Conservation (phyloP, 208 protist species). For the Porcisia deanei region DNA sequence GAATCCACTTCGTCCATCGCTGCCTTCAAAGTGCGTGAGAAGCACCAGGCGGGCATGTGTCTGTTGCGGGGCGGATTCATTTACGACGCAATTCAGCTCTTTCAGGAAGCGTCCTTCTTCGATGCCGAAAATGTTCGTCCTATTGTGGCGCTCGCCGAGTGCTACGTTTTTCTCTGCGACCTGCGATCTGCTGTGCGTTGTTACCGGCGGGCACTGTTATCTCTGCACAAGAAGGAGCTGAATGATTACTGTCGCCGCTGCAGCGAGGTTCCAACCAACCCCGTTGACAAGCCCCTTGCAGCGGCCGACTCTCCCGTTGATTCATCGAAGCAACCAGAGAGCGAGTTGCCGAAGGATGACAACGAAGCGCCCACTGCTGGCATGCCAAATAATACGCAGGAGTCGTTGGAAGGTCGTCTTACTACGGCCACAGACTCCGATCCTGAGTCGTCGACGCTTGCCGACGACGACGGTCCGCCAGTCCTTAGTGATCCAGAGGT, state of each 20-base stretch:
- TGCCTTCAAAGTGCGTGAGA: slow-evolving; percentile 33
- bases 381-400: background rate
- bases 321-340: background rate
- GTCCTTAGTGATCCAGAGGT: background rate
- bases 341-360: background rate
- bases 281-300: background rate
- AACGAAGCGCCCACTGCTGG: background rate
- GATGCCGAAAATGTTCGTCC: slow-evolving; percentile 67
- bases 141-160: slow-evolving; percentile 77
- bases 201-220: slow-evolving; percentile 81
- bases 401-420: background rate
- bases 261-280: background rate
- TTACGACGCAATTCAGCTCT: slow-evolving; percentile 57
- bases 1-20: slow-evolving; percentile 7
- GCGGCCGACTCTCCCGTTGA: background rate
- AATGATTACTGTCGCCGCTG: slow-evolving; percentile 10
- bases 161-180: slow-evolving; percentile 82
- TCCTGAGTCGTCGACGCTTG: background rate
- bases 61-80: slow-evolving; percentile 51
- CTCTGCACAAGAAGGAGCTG: slow-evolving; percentile 38
- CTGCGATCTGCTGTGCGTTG: slow-evolving; percentile 79
- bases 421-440: background rate
- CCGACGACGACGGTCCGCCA: background rate
- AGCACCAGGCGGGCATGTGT: slow-evolving; percentile 55
- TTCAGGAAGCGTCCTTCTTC: slow-evolving; percentile 80